A percentile compares a stretch with the other conserved stretches of the same genome.
phyloP scores from a whole-genome alignment of 495 filamentous ascomycete species.

The Chaetomium tenue region DNA sequence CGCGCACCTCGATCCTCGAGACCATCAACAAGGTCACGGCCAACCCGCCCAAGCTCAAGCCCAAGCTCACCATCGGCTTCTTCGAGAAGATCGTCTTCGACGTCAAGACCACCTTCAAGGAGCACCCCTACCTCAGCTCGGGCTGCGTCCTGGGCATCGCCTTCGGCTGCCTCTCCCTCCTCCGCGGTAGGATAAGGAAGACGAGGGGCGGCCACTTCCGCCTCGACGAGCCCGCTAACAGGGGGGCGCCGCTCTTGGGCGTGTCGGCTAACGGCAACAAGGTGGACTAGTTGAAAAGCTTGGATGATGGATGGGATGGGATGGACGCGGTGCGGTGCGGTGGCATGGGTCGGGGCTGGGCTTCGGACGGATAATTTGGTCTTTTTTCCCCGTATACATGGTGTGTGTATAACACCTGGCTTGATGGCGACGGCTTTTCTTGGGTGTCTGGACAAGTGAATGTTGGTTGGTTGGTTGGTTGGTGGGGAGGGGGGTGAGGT shows the following conservation, averaged over 20 bases:
- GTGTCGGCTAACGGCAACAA: constrained; percentile 14
- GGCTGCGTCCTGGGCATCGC: constrained; percentile 32
- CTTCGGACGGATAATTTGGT: background rate
- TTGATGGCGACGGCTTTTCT: background rate
- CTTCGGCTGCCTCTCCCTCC: constrained; percentile 23
- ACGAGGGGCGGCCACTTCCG: constrained; percentile 17
- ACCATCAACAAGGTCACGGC: constrained; percentile 74
- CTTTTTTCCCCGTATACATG: background rate
- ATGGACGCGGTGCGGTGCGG: background rate
- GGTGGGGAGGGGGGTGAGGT: background rate
- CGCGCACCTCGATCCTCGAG: constrained; percentile 91
- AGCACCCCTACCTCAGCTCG: constrained; percentile 68
- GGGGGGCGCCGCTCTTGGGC: constrained; percentile 12
- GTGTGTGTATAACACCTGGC: constrained; percentile 9
- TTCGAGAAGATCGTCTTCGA: constrained; percentile 78
- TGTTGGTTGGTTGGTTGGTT: background rate
- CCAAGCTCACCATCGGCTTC: constrained; percentile 79
- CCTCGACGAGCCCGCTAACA: constrained; percentile 21
- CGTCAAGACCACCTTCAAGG: constrained; percentile 61
- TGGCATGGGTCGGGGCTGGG: background rate
- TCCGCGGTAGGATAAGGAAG: constrained; percentile 20
- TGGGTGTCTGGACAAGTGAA: background rate
- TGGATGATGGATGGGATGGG: background rate
- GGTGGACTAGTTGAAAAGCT: constrained; percentile 20
- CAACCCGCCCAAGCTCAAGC: constrained; percentile 74